These are phyloP conservation scores for Castanea sativa DNA, from an alignment of 306 rosid species.

Conservation along the genomic window DNA sequence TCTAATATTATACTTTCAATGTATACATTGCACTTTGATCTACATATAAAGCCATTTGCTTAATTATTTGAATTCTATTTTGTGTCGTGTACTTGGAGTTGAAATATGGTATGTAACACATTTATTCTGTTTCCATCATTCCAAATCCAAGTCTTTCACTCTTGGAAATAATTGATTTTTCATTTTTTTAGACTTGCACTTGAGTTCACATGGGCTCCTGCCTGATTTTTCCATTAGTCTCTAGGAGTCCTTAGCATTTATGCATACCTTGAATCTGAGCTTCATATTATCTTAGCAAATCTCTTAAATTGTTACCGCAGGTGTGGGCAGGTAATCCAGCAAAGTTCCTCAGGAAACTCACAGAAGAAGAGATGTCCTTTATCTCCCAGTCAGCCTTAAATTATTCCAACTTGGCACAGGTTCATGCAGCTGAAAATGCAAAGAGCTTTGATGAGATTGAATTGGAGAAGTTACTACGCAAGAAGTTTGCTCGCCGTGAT, in stretches of 20 bases:
- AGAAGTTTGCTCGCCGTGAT: constrained; percentile 66
- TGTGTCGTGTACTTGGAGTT: no score
- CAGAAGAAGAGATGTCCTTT: constrained; percentile 88
- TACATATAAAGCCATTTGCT: no score
- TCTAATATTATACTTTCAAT: neutral
- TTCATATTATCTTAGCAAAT: neutral
- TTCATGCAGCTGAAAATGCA: constrained; percentile 87
- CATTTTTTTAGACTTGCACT: neutral
- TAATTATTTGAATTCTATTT: no score
- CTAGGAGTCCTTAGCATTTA: neutral
- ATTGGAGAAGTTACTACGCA: constrained; percentile 69
- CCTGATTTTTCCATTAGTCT: neutral
- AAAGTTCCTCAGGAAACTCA: constrained; percentile 86
- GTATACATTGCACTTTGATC: no score
- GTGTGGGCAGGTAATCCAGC: constrained; percentile 99
- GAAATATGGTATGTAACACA: no score
- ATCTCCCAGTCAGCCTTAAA: constrained; percentile 82
- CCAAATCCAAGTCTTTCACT: neutral
- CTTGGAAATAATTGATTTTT: neutral
- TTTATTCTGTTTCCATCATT: neutral
- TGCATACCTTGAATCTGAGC: neutral
- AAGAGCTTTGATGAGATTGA: constrained; percentile 68
- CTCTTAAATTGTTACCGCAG: constrained; percentile 33
- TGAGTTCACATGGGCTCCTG: neutral
- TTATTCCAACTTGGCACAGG: constrained; percentile 84